Evolutionary conservation across 2,329 filamentous ascomycete species (phyloP).

Genomic region (Berkeleyomyces basicola): DNA sequence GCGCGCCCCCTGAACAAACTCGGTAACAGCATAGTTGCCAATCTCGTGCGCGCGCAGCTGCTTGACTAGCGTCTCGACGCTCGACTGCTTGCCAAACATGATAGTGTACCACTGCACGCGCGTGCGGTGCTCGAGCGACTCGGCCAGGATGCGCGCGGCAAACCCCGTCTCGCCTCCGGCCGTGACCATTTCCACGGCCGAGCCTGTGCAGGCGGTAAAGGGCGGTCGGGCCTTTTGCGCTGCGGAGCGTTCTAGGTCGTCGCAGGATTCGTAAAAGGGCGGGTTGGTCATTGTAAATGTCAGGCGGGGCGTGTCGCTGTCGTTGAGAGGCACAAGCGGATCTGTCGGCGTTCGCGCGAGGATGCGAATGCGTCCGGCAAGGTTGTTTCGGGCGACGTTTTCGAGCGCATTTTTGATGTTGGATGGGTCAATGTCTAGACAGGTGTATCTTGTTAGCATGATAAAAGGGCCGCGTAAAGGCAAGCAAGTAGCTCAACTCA

Average conservation of each 20-base stretch:
- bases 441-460: not conserved
- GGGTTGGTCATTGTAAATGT: slow-evolving; percentile 91
- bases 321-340: slow-evolving; percentile 46
- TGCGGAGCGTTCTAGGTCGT: slow-evolving; percentile 51
- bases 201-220: slow-evolving; percentile 59
- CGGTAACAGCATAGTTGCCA: slow-evolving; percentile 66
- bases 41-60: slow-evolving; percentile 39
- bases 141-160: slow-evolving; percentile 50
- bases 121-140: slow-evolving; percentile 43
- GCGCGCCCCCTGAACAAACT: slow-evolving; percentile 59
- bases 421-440: slow-evolving; percentile 53
- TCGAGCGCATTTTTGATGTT: slow-evolving; percentile 47
- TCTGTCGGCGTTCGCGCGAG: slow-evolving; percentile 35
- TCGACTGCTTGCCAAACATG: slow-evolving; percentile 72
- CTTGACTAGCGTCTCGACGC: slow-evolving; percentile 45
- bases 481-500: slow-evolving; percentile 14
- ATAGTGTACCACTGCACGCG: slow-evolving; percentile 74
- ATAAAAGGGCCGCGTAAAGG: not conserved
- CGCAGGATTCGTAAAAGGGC: slow-evolving; percentile 69
- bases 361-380: slow-evolving; percentile 48
- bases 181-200: slow-evolving; percentile 72
- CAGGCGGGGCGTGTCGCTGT: slow-evolving; percentile 33
- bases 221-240: slow-evolving; percentile 50
- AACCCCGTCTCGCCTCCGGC: slow-evolving; percentile 64
- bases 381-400: slow-evolving; percentile 51